A percentile compares a stretch with the other conserved stretches of the same genome.
These are phyloP conservation scores for Phanerochaete carnosa DNA, from an alignment of 768 basidiomycete species.

Conservation along the genomic window DNA sequence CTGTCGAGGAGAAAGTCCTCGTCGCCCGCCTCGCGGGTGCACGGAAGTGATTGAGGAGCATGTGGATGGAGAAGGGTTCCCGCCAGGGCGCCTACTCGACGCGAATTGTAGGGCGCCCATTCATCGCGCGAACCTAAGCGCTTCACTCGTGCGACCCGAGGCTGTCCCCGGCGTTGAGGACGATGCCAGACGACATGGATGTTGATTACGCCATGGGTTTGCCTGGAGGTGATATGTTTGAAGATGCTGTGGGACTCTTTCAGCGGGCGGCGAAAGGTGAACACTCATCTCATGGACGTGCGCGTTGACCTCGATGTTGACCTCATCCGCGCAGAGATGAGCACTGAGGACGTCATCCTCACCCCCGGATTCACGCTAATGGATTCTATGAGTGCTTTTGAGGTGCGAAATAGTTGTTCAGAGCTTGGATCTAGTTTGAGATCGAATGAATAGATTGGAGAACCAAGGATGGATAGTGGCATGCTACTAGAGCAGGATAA, in stretches of 20 bases:
- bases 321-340: slow-evolving; percentile 46
- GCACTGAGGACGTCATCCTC: slow-evolving; percentile 57
- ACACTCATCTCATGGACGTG: neutral
- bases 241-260: slow-evolving; percentile 63
- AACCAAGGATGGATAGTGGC: slow-evolving; percentile 87
- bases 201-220: slow-evolving; percentile 22
- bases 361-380: slow-evolving; percentile 69
- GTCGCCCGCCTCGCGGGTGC: neutral
- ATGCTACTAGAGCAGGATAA: slow-evolving; percentile 41
- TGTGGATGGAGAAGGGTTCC: neutral
- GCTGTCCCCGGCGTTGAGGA: neutral
- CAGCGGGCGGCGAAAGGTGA: slow-evolving; percentile 59
- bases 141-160: neutral
- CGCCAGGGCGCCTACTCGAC: neutral
- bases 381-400: slow-evolving; percentile 93
- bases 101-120: neutral
- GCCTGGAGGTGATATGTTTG: slow-evolving; percentile 60
- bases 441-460: slow-evolving; percentile 63
- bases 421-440: slow-evolving; percentile 1
- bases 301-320: neutral
- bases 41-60: neutral
- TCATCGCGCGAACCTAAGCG: neutral
- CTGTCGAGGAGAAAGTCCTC: neutral
- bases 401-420: slow-evolving; percentile 43
- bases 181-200: slow-evolving; percentile 6